Base-by-base conservation (phyloP, 495 filamentous ascomycete genomes). In the Hypoxylon trugodes region DNA sequence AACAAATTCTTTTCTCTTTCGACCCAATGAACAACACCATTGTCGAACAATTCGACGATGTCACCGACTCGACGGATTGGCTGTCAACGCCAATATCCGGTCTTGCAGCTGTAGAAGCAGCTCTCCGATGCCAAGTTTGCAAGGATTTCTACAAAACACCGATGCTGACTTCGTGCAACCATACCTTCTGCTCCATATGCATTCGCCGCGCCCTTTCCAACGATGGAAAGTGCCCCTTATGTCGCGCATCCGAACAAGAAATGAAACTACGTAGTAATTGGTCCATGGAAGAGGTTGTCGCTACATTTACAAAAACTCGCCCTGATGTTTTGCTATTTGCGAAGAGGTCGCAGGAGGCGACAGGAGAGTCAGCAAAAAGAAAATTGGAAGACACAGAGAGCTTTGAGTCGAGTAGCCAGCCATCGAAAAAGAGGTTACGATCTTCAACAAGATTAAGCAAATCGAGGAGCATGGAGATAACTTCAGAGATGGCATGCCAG, bases 161-260 rank as follows among this genome's bases (percentile, higher is more conserved):
- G 0, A 93, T 99, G 81, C 87, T 97, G 50, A 99, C 95, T 1
- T 89, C 89, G 0, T 99, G 95, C 81, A 89, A 86, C 36, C 95
- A 99, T 73, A 97, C 95, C 0, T 99, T 99, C 72, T 99, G 95
- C 81, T 97, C 93, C 12, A 74, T 94, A 24, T 99, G 95, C 74
- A 97, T 98, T 59, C 90, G 95, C 12, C 81, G 92, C 49, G 90
- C 88, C 59, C 79, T 99, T 2, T 86, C 87, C 5, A 79, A 83
- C 1, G 93, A 96, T 60, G 88, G 90, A 7, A 90, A 89, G 71
- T 99, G 95, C 69, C 96, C 95, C 0, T 77, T 89, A 0, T 99
- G 95, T 73, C 86, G 93, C 45, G 76, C 82, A 2, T 67, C 76
- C 4, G 90, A 94, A 59, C 91, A 96, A 68, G 91, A 93, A 71